phyloP scores from a whole-genome alignment of 2,329 filamentous ascomycete genomes.

The Xylaria arbuscula region DNA sequence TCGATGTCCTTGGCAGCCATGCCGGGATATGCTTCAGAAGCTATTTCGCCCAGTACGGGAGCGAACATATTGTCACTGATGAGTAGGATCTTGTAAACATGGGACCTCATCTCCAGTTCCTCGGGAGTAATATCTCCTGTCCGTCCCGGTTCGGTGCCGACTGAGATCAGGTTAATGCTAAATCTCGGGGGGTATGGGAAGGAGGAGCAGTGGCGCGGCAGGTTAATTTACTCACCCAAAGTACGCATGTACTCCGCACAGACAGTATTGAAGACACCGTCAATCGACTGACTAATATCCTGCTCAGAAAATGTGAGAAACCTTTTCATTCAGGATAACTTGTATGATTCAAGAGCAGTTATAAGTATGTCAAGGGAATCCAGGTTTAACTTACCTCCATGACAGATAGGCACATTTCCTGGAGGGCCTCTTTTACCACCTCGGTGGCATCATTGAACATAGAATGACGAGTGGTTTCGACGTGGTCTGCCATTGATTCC shows the following conservation, averaged over 20 bases:
- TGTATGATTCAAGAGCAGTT: background rate
- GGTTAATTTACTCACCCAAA: constrained; percentile 37
- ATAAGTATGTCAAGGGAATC: too few relatives aligned
- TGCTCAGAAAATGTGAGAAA: constrained; percentile 1
- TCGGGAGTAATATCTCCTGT: constrained; percentile 23
- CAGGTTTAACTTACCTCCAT: constrained; percentile 20
- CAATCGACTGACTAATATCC: constrained; percentile 31
- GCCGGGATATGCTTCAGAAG: background rate
- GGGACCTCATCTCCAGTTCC: constrained; percentile 33
- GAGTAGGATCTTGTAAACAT: constrained; percentile 28
- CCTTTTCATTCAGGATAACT: background rate
- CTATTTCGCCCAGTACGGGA: constrained; percentile 20
- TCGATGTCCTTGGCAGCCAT: background rate
- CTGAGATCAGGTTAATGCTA: constrained; percentile 35
- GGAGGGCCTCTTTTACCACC: constrained; percentile 55
- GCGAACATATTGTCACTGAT: constrained; percentile 38
- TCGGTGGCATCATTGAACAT: constrained; percentile 64
- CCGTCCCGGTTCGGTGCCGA: constrained; percentile 35
- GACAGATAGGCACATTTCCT: constrained; percentile 49
- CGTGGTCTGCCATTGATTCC: constrained; percentile 57
- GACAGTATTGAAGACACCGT: constrained; percentile 33
- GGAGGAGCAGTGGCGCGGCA: background rate
- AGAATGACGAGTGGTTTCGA: constrained; percentile 52
- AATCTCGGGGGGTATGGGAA: background rate
- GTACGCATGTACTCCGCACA: constrained; percentile 42